Percentiles rank a stretch among this genome's conserved stretches.
phyloP scores from a whole-genome alignment of 768 basidiomycete genomes.

The Suillus placidus region DNA sequence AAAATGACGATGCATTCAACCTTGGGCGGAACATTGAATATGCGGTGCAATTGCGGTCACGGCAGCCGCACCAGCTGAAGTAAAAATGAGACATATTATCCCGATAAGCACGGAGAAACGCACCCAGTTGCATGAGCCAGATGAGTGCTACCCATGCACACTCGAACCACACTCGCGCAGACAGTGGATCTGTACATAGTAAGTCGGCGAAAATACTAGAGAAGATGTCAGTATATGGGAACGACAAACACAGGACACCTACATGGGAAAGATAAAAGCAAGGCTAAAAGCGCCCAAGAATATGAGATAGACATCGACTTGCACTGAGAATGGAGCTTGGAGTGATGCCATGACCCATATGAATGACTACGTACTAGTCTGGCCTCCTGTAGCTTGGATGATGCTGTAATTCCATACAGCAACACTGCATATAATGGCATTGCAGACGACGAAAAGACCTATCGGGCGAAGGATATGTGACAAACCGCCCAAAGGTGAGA shows the following conservation, averaged over 20 bases:
- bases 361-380: slow-evolving; percentile 41
- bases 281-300: slow-evolving; percentile 63
- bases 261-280: slow-evolving; percentile 61
- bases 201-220: slow-evolving; percentile 61
- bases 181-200: slow-evolving; percentile 49
- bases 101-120: slow-evolving; percentile 20
- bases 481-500: not conserved
- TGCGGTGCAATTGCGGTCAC: slow-evolving; percentile 43
- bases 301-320: slow-evolving; percentile 61
- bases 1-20: slow-evolving; percentile 25
- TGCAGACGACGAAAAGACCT: slow-evolving; percentile 67
- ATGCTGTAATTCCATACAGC: slow-evolving; percentile 73
- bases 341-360: slow-evolving; percentile 6
- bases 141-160: slow-evolving; percentile 61
- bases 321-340: slow-evolving; percentile 33
- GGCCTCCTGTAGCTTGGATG: slow-evolving; percentile 32
- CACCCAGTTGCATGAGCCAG: slow-evolving; percentile 64
- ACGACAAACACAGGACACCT: slow-evolving; percentile 25
- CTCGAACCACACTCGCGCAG: slow-evolving; percentile 74
- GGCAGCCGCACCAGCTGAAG: slow-evolving; percentile 58
- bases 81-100: slow-evolving; percentile 5
- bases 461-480: not conserved
- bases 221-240: slow-evolving; percentile 10
- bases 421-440: slow-evolving; percentile 63
- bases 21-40: slow-evolving; percentile 36